Percentiles rank a stretch among this genome's conserved stretches.
Evolutionary conservation across 805 yeast genomes (phyloP).

Genomic region (Teunomyces atbi): DNA sequence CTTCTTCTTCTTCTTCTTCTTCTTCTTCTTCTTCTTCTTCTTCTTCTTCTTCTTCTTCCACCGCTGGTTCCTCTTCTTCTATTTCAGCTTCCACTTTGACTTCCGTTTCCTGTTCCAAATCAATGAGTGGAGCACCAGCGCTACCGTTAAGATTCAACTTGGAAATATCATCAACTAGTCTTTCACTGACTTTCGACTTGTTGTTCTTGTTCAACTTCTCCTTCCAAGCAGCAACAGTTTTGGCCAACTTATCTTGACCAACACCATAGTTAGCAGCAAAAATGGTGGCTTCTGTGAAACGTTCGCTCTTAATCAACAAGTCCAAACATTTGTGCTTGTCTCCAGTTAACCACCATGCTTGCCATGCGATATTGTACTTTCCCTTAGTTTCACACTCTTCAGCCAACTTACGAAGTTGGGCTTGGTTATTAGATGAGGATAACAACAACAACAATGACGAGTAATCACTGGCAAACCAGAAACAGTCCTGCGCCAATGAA

Average conservation of each 20-base stretch:
- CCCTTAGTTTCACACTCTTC: constrained; percentile 67
- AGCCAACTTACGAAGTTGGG: constrained; percentile 62
- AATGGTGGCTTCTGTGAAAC: constrained; percentile 82
- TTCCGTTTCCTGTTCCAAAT: constrained; percentile 9
- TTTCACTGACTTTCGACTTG: constrained; percentile 57
- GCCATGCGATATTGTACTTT: constrained; percentile 86
- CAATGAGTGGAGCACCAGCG: constrained; percentile 13
- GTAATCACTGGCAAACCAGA: constrained; percentile 73
- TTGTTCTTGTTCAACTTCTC: constrained; percentile 48
- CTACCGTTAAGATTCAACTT: constrained; percentile 16
- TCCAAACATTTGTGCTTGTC: constrained; percentile 62
- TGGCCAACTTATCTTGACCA: constrained; percentile 38
- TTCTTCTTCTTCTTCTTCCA: constrained; percentile 37
- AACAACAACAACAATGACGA: constrained; percentile 79
- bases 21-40: constrained; percentile 23
- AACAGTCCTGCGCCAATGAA: constrained; percentile 76
- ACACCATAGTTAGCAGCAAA: constrained; percentile 69
- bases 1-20: constrained; percentile 8
- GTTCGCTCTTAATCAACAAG: constrained; percentile 63
- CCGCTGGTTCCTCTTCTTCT: constrained; percentile 6
- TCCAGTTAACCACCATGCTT: constrained; percentile 85
- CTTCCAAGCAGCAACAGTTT: constrained; percentile 68
- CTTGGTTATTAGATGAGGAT: constrained; percentile 73
- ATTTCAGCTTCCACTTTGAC: constrained; percentile 5
- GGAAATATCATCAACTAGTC: constrained; percentile 49